Conservation (phyloP, 2,329 filamentous ascomycete species). For the Ceratocystis huliohia region DNA sequence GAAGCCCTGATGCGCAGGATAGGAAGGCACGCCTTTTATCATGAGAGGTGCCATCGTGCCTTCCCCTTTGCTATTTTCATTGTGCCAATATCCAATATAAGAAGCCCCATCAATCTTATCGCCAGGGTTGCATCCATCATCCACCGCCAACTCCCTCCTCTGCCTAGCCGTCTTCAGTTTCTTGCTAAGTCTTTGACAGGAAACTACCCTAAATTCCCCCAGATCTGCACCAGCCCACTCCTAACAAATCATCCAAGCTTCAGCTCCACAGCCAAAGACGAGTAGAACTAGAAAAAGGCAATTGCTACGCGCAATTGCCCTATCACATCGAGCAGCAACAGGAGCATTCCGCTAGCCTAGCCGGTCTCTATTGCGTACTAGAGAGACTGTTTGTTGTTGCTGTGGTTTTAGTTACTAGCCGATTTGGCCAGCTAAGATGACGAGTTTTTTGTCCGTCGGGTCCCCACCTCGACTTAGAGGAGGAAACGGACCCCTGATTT, state of each 20-base stretch:
- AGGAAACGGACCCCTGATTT: not conserved
- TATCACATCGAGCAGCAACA: constrained; percentile 2
- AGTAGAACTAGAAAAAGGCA: not conserved
- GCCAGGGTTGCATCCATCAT: constrained; percentile 4
- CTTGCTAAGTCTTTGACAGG: not conserved
- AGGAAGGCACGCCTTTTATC: constrained; percentile 1
- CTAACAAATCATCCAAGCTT: not conserved
- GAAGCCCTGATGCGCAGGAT: not conserved
- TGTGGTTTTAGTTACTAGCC: not conserved
- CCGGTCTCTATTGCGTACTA: not conserved
- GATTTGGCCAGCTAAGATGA: not conserved
- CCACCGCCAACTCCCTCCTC: not conserved
- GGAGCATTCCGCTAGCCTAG: not conserved
- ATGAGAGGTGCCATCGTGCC: not conserved
- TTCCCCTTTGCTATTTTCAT: not conserved
- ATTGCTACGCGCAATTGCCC: not conserved
- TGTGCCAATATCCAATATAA: constrained; percentile 7
- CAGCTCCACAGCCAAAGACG: not conserved
- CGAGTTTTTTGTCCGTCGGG: not conserved
- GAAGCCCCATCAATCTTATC: not conserved
- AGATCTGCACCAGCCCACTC: constrained; percentile 3
- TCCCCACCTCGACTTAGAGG: not conserved
- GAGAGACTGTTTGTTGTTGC: not conserved
- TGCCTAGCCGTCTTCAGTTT: not conserved
- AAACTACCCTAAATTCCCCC: not conserved